phyloP scores from a whole-genome alignment of 163 green algal genomes.

The Chloromonas sp. region DNA sequence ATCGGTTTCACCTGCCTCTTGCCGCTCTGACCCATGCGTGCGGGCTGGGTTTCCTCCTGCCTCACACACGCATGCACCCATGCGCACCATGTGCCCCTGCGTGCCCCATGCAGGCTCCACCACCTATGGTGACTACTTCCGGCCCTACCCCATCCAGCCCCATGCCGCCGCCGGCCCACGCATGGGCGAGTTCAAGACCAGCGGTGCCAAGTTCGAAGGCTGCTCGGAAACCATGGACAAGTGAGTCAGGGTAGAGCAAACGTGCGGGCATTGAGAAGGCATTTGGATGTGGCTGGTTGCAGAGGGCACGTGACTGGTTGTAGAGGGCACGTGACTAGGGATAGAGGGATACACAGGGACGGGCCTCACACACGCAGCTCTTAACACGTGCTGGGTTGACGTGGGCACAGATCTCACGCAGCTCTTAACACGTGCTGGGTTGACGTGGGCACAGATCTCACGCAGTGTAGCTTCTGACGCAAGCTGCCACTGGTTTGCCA shows the following conservation, averaged over 20 bases:
- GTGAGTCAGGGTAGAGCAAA: background rate
- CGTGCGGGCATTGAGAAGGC: background rate
- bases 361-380: background rate
- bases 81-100: too few species aligned
- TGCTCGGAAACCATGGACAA: slow-evolving; percentile 16
- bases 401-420: background rate
- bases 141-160: slow-evolving; percentile 23
- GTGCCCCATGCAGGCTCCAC: slow-evolving; percentile 21
- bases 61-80: too few species aligned
- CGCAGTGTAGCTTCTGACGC: background rate
- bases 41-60: too few species aligned
- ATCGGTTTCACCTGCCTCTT: too few species aligned
- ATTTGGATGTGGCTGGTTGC: background rate
- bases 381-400: background rate
- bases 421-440: background rate
- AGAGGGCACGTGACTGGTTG: background rate
- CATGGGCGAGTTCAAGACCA: slow-evolving; percentile 7
- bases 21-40: too few species aligned
- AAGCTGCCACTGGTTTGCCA: background rate
- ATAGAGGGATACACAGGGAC: background rate
- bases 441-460: background rate
- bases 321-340: background rate
- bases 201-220: slow-evolving; percentile 12
- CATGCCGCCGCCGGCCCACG: background rate
- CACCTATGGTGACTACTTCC: slow-evolving; percentile 43